Conservation (phyloP, 1,284 basidiomycete genomes). For the Rhodotorula sp. region DNA sequence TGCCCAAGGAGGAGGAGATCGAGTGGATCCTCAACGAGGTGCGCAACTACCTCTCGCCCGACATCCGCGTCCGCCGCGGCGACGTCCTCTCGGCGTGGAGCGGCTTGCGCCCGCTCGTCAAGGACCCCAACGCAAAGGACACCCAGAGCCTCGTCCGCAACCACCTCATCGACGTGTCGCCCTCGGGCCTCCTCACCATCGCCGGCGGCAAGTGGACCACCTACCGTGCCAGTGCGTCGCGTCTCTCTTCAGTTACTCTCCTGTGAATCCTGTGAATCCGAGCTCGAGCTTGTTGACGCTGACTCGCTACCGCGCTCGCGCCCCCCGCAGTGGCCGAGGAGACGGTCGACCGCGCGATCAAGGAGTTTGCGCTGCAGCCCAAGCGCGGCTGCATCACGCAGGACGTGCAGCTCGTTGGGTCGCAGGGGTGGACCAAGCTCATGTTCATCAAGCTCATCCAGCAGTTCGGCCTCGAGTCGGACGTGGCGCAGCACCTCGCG, state of each 20-base stretch:
- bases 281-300: too few species aligned
- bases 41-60: constrained; percentile 79
- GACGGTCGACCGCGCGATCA: constrained; percentile 84
- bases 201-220: constrained; percentile 99
- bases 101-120: constrained; percentile 84
- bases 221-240: constrained; percentile 56
- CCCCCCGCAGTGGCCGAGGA: constrained; percentile 73
- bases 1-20: constrained; percentile 89
- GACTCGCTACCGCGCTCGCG: too few species aligned
- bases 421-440: constrained; percentile 89
- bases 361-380: constrained; percentile 70
- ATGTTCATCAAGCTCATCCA: constrained; percentile 98
- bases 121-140: constrained; percentile 75
- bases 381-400: constrained; percentile 69
- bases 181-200: constrained; percentile 84
- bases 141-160: constrained; percentile 90
- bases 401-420: constrained; percentile 80
- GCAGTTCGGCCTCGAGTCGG: constrained; percentile 61
- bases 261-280: too few species aligned
- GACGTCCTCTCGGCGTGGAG: constrained; percentile 97
- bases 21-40: constrained; percentile 95
- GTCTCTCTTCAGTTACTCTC: too few species aligned
- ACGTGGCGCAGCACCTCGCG: constrained; percentile 91
- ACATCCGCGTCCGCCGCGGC: constrained; percentile 91
- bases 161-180: constrained; percentile 86